Evolutionary conservation across 352 stramenopile genomes (phyloP).

Genomic region (Peronosclerospora sorghi): DNA sequence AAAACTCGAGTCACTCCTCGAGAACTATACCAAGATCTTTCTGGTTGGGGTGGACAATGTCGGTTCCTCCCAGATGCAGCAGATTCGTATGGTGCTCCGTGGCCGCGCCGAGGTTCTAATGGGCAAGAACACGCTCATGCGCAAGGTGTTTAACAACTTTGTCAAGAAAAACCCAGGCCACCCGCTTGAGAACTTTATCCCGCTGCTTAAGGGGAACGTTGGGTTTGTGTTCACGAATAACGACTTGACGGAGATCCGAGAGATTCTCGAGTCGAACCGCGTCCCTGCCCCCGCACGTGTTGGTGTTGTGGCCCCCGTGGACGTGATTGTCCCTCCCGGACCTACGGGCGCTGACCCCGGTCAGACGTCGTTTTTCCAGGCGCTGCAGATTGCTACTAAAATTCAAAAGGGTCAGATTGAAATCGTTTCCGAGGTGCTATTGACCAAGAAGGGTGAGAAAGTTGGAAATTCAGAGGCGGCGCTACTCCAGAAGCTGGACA

Average conservation of each 20-base stretch:
- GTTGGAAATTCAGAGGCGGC: conserved; percentile 97
- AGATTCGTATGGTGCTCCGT: conserved; percentile 93
- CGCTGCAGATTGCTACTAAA: conserved; percentile 98
- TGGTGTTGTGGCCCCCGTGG: conserved; percentile 89
- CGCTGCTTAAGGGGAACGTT: conserved; percentile 93
- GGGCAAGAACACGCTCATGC: conserved; percentile 99
- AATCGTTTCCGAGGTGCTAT: conserved; percentile 94
- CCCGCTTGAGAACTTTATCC: conserved; percentile 85
- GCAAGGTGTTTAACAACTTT: conserved; percentile 96
- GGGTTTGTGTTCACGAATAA: conserved; percentile 99
- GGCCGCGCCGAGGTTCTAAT: conserved; percentile 95
- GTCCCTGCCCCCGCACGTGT: conserved; percentile 95
- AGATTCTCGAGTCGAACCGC: conserved; percentile 82
- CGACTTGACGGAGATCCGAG: conserved; percentile 89
- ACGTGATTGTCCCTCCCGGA: conserved; percentile 95
- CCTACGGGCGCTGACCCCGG: conserved; percentile 98
- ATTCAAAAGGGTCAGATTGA: conserved; percentile 99
- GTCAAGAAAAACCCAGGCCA: conserved; percentile 95
- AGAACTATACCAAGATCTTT: conserved; percentile 97
- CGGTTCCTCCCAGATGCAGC: conserved; percentile 97
- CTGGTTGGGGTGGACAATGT: conserved; percentile 99
- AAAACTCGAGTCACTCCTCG: conserved; percentile 92
- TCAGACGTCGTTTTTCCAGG: conserved; percentile 99
- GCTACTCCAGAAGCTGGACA: conserved; percentile 98
- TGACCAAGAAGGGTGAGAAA: conserved; percentile 93